phyloP scores from a whole-genome alignment of 169 alveolate genomes.

The Toxoplasma gondii region DNA sequence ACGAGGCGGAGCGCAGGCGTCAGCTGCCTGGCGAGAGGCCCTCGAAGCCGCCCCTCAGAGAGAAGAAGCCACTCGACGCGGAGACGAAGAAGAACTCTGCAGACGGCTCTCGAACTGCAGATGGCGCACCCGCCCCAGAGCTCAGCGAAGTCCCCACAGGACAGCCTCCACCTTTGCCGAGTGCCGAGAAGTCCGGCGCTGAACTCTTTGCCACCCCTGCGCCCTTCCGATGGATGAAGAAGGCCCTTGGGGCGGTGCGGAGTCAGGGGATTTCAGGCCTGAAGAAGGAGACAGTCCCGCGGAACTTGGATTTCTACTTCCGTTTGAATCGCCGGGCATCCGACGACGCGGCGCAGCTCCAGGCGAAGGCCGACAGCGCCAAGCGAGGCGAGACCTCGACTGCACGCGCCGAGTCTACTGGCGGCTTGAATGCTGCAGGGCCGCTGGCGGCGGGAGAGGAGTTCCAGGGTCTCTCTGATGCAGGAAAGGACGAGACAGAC shows the following conservation, averaged over 20 bases:
- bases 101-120: neutral
- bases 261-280: neutral
- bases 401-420: neutral
- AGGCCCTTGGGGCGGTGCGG: neutral
- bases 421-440: neutral
- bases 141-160: too few relatives aligned
- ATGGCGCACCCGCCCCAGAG: neutral
- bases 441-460: too few relatives aligned
- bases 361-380: neutral
- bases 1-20: too few relatives aligned
- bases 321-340: neutral
- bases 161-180: too few relatives aligned
- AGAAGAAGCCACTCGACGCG: neutral
- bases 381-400: neutral
- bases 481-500: too few relatives aligned
- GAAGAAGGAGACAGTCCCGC: neutral
- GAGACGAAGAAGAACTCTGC: too few relatives aligned
- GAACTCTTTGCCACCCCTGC: neutral
- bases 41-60: too few relatives aligned
- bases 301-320: neutral
- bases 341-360: neutral
- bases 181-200: neutral
- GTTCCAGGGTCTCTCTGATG: too few relatives aligned
- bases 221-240: neutral
- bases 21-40: too few relatives aligned